Evolutionary conservation across 768 basidiomycete genomes (phyloP).

Genomic region (Galerina marginata): DNA sequence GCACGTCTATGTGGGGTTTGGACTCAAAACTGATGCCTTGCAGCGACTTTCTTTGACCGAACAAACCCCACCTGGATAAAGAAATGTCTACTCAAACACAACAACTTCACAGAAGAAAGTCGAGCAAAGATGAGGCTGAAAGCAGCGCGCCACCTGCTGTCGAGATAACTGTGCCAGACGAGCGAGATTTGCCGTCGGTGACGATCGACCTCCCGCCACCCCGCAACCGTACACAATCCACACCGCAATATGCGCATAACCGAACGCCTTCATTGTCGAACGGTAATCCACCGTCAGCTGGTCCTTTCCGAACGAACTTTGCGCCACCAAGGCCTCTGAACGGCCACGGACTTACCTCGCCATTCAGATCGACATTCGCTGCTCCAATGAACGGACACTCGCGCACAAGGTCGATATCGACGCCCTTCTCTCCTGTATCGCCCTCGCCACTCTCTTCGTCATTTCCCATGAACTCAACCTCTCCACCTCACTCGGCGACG

Average conservation of each 20-base stretch:
- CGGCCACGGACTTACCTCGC: slow-evolving; percentile 14
- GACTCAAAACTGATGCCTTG: neutral
- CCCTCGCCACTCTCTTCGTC: slow-evolving; percentile 56
- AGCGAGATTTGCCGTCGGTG: slow-evolving; percentile 20
- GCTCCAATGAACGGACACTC: slow-evolving; percentile 37
- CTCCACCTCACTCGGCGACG: slow-evolving; percentile 18
- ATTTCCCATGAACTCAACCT: slow-evolving; percentile 27
- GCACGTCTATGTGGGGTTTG: too few species aligned
- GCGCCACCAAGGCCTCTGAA: slow-evolving; percentile 9
- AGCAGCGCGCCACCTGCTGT: slow-evolving; percentile 19
- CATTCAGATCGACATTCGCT: slow-evolving; percentile 15
- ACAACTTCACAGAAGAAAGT: slow-evolving; percentile 48
- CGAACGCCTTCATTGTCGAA: slow-evolving; percentile 2
- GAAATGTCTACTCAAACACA: slow-evolving; percentile 22
- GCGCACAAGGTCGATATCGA: slow-evolving; percentile 55
- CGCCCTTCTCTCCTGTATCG: slow-evolving; percentile 52
- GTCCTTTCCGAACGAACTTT: slow-evolving; percentile 12
- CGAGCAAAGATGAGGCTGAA: slow-evolving; percentile 49
- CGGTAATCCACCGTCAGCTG: slow-evolving; percentile 12
- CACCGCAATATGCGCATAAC: slow-evolving; percentile 12
- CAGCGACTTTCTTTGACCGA: neutral
- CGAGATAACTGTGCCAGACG: slow-evolving; percentile 18
- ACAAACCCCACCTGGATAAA: too few species aligned
- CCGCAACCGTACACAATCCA: slow-evolving; percentile 17
- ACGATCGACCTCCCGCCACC: slow-evolving; percentile 19